phyloP scores from a whole-genome alignment of 2,329 filamentous ascomycete genomes.

The Phialocephala subalpina region DNA sequence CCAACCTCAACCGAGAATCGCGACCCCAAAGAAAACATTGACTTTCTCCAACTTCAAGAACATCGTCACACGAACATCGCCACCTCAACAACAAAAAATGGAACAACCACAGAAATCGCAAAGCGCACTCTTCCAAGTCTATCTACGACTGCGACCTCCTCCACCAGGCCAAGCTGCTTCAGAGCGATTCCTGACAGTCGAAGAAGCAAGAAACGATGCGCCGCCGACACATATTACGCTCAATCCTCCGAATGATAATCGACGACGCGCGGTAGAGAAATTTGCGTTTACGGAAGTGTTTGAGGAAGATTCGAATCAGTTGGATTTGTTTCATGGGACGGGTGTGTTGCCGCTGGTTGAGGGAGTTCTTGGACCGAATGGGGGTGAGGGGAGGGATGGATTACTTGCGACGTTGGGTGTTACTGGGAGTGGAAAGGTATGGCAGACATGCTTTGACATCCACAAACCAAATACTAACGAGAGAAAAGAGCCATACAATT shows the following conservation, averaged over 20 bases:
- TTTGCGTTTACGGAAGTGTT: slow-evolving; percentile 96
- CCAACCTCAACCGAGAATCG: slow-evolving; percentile 14
- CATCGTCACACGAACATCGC: background rate
- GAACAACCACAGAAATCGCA: slow-evolving; percentile 52
- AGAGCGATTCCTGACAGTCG: slow-evolving; percentile 83
- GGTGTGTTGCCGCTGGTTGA: slow-evolving; percentile 79
- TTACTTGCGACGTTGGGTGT: slow-evolving; percentile 91
- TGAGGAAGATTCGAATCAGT: slow-evolving; percentile 82
- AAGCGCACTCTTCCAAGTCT: slow-evolving; percentile 85
- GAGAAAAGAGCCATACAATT: slow-evolving; percentile 86
- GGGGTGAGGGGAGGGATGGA: slow-evolving; percentile 85
- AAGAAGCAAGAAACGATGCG: slow-evolving; percentile 57
- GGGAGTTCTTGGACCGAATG: slow-evolving; percentile 77
- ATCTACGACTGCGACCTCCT: slow-evolving; percentile 81
- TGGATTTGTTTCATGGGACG: slow-evolving; percentile 86
- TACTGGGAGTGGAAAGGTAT: slow-evolving; percentile 94
- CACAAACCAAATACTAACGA: background rate
- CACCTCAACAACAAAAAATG: slow-evolving; percentile 41
- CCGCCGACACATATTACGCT: slow-evolving; percentile 76
- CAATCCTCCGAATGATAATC: slow-evolving; percentile 81
- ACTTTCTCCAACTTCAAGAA: slow-evolving; percentile 13
- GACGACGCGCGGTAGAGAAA: slow-evolving; percentile 88
- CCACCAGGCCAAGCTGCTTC: slow-evolving; percentile 45
- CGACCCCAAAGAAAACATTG: slow-evolving; percentile 4
- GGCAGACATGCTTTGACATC: slow-evolving; percentile 15